Base-by-base conservation (phyloP, 306 rosid genomes). In the Malus orientalis region DNA sequence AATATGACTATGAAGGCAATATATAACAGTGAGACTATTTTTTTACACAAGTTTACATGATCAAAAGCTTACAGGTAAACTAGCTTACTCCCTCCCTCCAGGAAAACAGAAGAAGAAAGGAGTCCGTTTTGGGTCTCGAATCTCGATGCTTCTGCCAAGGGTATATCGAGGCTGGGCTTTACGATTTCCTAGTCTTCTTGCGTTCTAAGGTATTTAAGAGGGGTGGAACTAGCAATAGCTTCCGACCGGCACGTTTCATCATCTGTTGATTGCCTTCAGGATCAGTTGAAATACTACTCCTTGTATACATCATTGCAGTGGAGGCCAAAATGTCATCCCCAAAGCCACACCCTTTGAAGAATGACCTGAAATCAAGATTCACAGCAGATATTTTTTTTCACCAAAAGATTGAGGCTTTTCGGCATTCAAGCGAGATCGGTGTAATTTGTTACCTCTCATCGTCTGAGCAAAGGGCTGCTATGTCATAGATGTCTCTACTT, bases 311-410 rank as follows among this genome's bases (percentile, higher is more conserved):
- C 90, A 93, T 93, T 78, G 93, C 87, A 4, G 96, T 93, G 75
- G 98, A 88, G 59, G 86, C 69, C 87, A 91, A 79, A 75, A 85
- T 75, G 86, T 91, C 97, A 49, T 86, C 74, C 63, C 93, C 93
- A 85, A 89, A 93, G 76, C 98, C 96, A 84, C 98, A 91, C n/a
- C 87, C 90, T 78, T 82, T 71, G 67, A 93, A 93, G 85, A 93
- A 93, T 45, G 82, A 85, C 86, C 97, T 91, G 86, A 81, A 74
- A 65, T 65, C 65, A 69, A 58, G 47, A 70, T 63, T 64, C 22
- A 36, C 25, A 63, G 44, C 68, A 8, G 19, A 63, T 25, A 42
- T 30, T 42, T 19, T 42, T 42, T 11, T 68, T 58, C 30, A 27
- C 20, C 0, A 16, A 58, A 36, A 13, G 16, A 25, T 36, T 11